Evolutionary conservation across 768 basidiomycete species (phyloP).

Genomic region (Macrocybe gigantea): DNA sequence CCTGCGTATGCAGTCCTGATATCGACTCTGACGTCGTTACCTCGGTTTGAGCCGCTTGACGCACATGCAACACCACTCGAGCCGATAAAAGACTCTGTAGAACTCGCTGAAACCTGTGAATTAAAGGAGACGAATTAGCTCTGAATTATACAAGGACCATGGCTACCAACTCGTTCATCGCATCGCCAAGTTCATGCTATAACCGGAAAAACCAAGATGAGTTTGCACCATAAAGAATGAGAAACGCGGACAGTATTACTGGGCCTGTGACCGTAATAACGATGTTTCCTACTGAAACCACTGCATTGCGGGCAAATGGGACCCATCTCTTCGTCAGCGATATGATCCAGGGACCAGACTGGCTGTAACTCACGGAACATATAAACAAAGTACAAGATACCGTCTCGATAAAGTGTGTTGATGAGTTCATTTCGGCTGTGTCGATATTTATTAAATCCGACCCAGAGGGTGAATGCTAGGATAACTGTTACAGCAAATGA

Average conservation of each 20-base stretch:
- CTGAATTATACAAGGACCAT: constrained; percentile 14
- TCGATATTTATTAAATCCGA: constrained; percentile 15
- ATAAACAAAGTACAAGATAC: constrained; percentile 17
- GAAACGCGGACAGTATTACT: background rate
- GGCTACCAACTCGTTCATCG: background rate
- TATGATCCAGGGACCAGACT: background rate
- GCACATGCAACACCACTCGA: no score
- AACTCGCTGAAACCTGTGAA: constrained; percentile 10
- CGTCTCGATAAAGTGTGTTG: constrained; percentile 16
- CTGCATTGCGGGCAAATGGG: background rate
- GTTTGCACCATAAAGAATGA: background rate
- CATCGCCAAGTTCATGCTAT: constrained; percentile 1
- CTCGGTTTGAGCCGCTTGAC: background rate
- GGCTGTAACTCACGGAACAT: constrained; percentile 11
- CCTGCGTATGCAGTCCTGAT: no score
- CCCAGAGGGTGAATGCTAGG: constrained; percentile 16
- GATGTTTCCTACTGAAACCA: constrained; percentile 2
- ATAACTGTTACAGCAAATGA: constrained; percentile 10
- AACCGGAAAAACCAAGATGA: background rate
- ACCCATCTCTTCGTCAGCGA: background rate
- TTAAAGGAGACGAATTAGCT: constrained; percentile 14
- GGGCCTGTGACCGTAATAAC: constrained; percentile 2
- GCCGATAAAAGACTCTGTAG: no score
- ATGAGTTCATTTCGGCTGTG: constrained; percentile 14
- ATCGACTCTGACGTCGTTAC: background rate